Percentiles rank a stretch among this genome's conserved stretches.
Evolutionary conservation across 2,329 filamentous ascomycete genomes (phyloP).

Genomic region (Camptophora hylomeconis): DNA sequence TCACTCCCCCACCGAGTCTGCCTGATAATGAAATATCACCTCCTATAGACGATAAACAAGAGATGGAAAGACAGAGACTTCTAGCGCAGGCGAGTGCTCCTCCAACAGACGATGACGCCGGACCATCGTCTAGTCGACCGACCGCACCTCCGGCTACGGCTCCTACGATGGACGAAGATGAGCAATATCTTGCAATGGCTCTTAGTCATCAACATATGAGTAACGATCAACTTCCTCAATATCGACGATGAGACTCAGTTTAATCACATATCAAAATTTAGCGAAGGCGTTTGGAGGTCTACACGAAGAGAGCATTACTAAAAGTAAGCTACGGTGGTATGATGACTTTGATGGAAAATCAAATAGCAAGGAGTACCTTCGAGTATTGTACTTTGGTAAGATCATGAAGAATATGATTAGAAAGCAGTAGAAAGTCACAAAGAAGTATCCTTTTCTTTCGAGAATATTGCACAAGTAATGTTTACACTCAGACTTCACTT

Average conservation of each 20-base stretch:
- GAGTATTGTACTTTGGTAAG: no score
- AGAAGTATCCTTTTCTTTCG: no score
- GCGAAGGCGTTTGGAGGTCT: conserved; percentile 6
- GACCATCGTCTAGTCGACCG: conserved; percentile 10
- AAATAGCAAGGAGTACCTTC: no score
- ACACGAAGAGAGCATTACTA: no score
- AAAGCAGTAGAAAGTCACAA: no score
- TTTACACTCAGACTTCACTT: no score
- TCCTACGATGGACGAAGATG: conserved; percentile 44
- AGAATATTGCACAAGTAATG: no score
- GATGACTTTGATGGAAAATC: no score
- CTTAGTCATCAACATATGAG: conserved; percentile 24
- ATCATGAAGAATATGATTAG: no score
- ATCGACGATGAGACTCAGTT: conserved; percentile 24
- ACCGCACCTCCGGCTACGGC: conserved; percentile 30
- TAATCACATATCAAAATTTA: conserved; percentile 3
- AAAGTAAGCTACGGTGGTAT: no score
- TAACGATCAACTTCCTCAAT: conserved; percentile 30
- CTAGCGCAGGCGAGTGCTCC: conserved; percentile 53
- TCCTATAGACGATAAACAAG: conserved; percentile 61
- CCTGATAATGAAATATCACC: conserved; percentile 16
- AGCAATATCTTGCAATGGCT: conserved; percentile 33
- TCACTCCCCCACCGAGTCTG: conserved; percentile 14
- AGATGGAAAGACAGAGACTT: conserved; percentile 56
- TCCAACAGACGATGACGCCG: conserved; percentile 18